These are phyloP conservation scores for Dissophora globulifera DNA, from an alignment of 192 early-diverging fungal genomes.

Conservation along the genomic window DNA sequence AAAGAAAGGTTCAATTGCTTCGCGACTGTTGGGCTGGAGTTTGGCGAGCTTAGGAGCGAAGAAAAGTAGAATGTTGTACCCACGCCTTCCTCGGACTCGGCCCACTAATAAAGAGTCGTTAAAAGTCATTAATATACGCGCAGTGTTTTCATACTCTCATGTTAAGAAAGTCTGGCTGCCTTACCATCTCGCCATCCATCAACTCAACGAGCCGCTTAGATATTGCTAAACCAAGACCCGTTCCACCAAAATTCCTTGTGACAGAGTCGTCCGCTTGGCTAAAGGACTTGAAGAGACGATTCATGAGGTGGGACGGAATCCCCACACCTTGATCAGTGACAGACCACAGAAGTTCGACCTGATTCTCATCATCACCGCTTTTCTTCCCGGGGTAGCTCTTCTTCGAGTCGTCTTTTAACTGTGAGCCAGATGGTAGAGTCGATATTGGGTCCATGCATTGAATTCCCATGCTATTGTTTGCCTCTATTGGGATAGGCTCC, in stretches of 20 bases:
- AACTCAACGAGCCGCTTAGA: slow-evolving; percentile 50
- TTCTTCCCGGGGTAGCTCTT: neutral
- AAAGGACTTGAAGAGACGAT: slow-evolving; percentile 55
- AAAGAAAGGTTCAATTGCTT: slow-evolving; percentile 40
- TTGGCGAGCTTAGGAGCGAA: slow-evolving; percentile 24
- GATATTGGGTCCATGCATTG: too few relatives aligned
- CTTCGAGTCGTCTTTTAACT: neutral
- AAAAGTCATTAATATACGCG: neutral
- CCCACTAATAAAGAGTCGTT: slow-evolving; percentile 25
- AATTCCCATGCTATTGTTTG: too few relatives aligned
- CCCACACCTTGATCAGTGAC: slow-evolving; percentile 54
- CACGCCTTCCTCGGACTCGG: slow-evolving; percentile 47
- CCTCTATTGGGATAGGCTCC: too few relatives aligned
- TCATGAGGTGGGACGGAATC: slow-evolving; percentile 43
- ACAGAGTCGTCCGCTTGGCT: slow-evolving; percentile 58
- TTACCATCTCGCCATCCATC: slow-evolving; percentile 57
- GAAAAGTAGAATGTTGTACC: slow-evolving; percentile 50
- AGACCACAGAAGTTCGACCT: slow-evolving; percentile 44
- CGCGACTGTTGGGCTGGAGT: slow-evolving; percentile 30
- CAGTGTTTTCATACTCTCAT: neutral
- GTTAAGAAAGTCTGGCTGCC: too few relatives aligned
- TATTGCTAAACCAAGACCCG: slow-evolving; percentile 55
- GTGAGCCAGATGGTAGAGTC: too few relatives aligned
- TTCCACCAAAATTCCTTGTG: slow-evolving; percentile 59
- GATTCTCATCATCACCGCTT: neutral